Percentiles rank a stretch among this genome's conserved stretches.
These are phyloP conservation scores for Filobasidium uniguttulatum DNA, from an alignment of 1,284 basidiomycete species.

Conservation along the genomic window DNA sequence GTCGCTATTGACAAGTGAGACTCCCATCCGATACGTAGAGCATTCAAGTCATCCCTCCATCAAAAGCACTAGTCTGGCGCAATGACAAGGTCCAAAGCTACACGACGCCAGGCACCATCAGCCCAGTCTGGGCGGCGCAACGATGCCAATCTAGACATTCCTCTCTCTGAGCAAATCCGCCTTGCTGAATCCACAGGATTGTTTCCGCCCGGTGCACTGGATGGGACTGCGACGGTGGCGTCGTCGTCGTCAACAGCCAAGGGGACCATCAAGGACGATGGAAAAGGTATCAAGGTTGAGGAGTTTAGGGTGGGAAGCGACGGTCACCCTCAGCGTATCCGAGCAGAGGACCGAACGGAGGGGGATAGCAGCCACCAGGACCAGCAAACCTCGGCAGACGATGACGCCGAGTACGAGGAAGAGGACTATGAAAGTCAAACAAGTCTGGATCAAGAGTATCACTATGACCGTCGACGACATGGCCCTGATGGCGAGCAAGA, in stretches of 20 bases:
- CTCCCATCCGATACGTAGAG: too few species aligned
- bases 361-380: constrained; percentile 1
- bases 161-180: constrained; percentile 12
- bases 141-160: constrained; percentile 6
- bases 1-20: too few species aligned
- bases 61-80: too few species aligned
- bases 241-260: not conserved
- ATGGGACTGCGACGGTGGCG: constrained; percentile 4
- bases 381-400: not conserved
- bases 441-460: too few species aligned
- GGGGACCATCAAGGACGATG: not conserved
- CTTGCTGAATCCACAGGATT: constrained; percentile 12
- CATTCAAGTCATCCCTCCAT: too few species aligned
- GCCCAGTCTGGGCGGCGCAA: too few species aligned
- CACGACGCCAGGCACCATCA: too few species aligned
- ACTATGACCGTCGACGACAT: too few species aligned
- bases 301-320: not conserved
- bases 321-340: not conserved
- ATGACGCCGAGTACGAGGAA: constrained; percentile 14
- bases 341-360: too few species aligned
- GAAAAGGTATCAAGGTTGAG: constrained; percentile 3
- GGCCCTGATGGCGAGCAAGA: not conserved
- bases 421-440: constrained; percentile 9
- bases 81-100: too few species aligned
- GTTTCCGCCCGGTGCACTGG: constrained; percentile 1